Base-by-base conservation (phyloP, 306 rosid species). In the Oxytropis ochrocephala region DNA sequence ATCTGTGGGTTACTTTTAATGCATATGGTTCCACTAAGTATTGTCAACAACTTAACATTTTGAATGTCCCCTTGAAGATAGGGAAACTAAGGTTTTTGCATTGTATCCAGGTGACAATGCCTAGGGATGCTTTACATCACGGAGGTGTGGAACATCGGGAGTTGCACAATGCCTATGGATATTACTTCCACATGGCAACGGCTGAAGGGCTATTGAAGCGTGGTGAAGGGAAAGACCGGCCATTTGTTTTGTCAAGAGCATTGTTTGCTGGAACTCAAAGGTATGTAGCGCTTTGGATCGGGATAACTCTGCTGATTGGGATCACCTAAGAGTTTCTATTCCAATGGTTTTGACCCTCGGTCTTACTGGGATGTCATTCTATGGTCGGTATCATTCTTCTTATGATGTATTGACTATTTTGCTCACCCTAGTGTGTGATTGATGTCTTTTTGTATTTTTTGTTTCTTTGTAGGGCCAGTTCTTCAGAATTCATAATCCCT, bases 151-250 rank as follows among this genome's bases (percentile, higher is more conserved):
- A 94, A 77, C 95, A 94, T 67, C 83, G 99, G 8, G 99, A 94
- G 77, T 41, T 94, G 73, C 99, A 94, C 78, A 94, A 94, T 77
- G 96, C 80, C 79, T 91, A 94, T 58, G 99, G 99, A 16, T 89
- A 91, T 79, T 94, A 94, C 79, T 91, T 94, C 75, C 99, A 94
- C 85, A 91, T 91, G 99, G 97, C 97, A 35, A 88, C 99, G 33
- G 48, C 95, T 56, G 85, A 87, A 2, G 97, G 99, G 67, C 88
- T 94, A 70, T 29, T 91, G 74, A 85, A 87, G 78, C 90, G 99
- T 72, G 96, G 95, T 70, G 85, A 87, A 69, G 92, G 96, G 58
- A 85, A 81, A 33, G 99, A 91, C 75, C 85, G 96, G 62, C 96
- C 99, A 41, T 94, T 94, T 76, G 99, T 94, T 60, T 77, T 94